Evolutionary conservation across 306 rosid species (phyloP).

Genomic region (Pterocarpus santalinus): DNA sequence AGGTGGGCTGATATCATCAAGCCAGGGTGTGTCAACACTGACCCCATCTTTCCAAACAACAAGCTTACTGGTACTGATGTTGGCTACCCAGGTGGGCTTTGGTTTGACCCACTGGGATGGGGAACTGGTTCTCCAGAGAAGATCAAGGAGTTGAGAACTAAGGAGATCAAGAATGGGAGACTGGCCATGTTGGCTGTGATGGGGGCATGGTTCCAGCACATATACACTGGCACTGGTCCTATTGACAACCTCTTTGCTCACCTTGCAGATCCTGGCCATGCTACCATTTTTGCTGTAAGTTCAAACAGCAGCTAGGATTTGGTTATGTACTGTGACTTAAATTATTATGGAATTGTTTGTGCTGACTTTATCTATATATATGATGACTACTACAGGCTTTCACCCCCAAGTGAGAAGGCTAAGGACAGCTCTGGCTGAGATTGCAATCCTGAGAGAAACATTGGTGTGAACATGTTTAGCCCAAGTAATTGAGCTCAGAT

Average conservation of each 20-base stretch:
- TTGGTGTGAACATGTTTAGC: constrained; percentile 18
- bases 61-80: constrained; percentile 52
- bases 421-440: constrained; percentile 9
- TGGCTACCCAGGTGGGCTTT: constrained; percentile 53
- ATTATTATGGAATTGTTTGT: background rate
- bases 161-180: constrained; percentile 52
- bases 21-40: constrained; percentile 48
- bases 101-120: constrained; percentile 53
- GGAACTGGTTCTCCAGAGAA: constrained; percentile 49
- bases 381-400: constrained; percentile 35
- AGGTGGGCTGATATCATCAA: constrained; percentile 49
- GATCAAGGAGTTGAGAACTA: constrained; percentile 48
- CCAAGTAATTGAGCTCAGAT: constrained; percentile 30
- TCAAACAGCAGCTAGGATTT: background rate
- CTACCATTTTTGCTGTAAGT: constrained; percentile 61
- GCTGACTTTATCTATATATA: constrained; percentile 20
- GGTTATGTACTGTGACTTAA: background rate
- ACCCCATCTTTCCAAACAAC: constrained; percentile 49
- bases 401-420: constrained; percentile 41
- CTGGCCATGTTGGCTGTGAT: constrained; percentile 56
- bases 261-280: constrained; percentile 88
- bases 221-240: constrained; percentile 64
- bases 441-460: constrained; percentile 29
- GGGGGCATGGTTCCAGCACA: constrained; percentile 52
- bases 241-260: constrained; percentile 86